Evolutionary conservation across 441 rosid species (phyloP).

Genomic region (Isatis lusitanica): DNA sequence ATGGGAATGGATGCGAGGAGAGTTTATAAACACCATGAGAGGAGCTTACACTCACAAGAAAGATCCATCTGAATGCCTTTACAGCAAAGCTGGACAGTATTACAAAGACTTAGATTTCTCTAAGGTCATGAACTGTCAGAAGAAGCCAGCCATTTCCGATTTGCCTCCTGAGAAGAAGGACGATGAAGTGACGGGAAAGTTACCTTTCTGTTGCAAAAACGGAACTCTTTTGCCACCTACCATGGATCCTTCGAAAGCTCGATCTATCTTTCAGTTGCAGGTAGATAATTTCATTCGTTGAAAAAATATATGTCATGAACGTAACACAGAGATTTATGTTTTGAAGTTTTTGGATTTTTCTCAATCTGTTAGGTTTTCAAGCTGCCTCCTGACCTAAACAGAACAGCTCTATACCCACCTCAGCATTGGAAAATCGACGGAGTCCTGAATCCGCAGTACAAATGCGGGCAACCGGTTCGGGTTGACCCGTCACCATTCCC

Average conservation of each 20-base stretch:
- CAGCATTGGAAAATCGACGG: conserved; percentile 74
- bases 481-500: conserved; percentile 75
- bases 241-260: conserved; percentile 61
- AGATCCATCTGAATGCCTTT: conserved; percentile 60
- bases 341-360: not conserved
- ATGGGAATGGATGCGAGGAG: conserved; percentile 90
- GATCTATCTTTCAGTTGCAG: conserved; percentile 66
- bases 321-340: not conserved
- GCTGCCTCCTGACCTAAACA: conserved; percentile 65
- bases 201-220: conserved; percentile 78
- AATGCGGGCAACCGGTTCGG: conserved; percentile 70
- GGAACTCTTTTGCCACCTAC: conserved; percentile 65
- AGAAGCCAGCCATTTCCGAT: conserved; percentile 68
- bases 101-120: conserved; percentile 70
- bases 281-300: conserved; percentile 22
- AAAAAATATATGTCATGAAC: not conserved
- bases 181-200: conserved; percentile 58
- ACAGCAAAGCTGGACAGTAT: conserved; percentile 60
- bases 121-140: conserved; percentile 62
- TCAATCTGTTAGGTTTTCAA: conserved; percentile 54
- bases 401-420: conserved; percentile 75
- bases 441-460: conserved; percentile 59
- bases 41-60: conserved; percentile 69
- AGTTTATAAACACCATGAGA: conserved; percentile 72
- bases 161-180: conserved; percentile 56